These are phyloP conservation scores for Lepidopterella palustris DNA, from an alignment of 495 filamentous ascomycete species.

Conservation along the genomic window DNA sequence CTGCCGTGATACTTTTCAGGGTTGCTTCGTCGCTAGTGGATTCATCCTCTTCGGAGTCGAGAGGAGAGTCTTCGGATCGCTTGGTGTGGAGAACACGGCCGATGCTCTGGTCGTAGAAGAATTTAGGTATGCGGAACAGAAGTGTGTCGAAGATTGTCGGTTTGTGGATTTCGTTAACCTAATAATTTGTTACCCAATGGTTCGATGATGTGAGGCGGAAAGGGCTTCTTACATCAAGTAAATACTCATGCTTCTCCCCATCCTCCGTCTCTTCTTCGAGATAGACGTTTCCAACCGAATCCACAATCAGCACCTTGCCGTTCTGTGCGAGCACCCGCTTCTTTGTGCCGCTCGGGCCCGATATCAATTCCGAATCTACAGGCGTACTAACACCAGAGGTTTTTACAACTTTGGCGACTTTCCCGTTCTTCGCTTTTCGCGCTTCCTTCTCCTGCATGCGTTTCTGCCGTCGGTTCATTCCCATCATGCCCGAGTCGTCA, in stretches of 20 bases:
- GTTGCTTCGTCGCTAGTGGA: constrained; percentile 22
- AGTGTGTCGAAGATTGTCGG: constrained; percentile 39
- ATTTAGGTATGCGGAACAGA: constrained; percentile 40
- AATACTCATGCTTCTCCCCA: constrained; percentile 70
- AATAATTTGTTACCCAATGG: neutral
- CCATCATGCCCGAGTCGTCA: constrained; percentile 26
- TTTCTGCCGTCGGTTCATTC: constrained; percentile 81
- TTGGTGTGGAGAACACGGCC: constrained; percentile 31
- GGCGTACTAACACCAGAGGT: constrained; percentile 38
- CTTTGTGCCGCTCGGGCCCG: constrained; percentile 57
- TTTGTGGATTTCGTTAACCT: constrained; percentile 38
- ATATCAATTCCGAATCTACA: constrained; percentile 32
- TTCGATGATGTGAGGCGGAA: neutral
- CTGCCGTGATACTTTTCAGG: constrained; percentile 28
- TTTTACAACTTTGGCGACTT: constrained; percentile 42
- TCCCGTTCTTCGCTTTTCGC: constrained; percentile 40
- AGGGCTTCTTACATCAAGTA: constrained; percentile 65
- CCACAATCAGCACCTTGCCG: constrained; percentile 88
- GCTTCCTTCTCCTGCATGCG: constrained; percentile 77
- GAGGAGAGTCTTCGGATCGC: constrained; percentile 20
- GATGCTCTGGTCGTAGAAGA: constrained; percentile 33
- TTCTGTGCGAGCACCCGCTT: constrained; percentile 87
- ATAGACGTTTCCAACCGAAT: constrained; percentile 84
- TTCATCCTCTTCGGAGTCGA: constrained; percentile 24
- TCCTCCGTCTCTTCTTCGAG: constrained; percentile 84